phyloP scores from a whole-genome alignment of 257 asterid genomes.

The Cordia subcordata region DNA sequence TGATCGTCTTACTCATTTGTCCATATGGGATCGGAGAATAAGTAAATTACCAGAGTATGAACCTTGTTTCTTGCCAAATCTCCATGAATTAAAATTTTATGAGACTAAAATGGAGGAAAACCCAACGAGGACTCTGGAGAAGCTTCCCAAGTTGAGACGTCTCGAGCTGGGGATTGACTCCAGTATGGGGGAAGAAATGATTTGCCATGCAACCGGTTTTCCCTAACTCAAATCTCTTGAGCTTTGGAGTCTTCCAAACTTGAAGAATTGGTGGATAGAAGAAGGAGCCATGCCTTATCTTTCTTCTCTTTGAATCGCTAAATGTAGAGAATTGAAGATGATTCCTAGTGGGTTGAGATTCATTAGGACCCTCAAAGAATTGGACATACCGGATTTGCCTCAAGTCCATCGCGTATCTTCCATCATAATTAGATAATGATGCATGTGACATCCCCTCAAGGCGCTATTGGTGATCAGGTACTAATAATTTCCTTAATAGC shows the following conservation, averaged over 20 bases:
- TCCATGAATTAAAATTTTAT: background rate
- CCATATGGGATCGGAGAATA: background rate
- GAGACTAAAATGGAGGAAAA: background rate
- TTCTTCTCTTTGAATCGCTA: background rate
- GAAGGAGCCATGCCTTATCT: slow-evolving; percentile 5
- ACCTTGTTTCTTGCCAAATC: background rate
- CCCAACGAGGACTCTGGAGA: background rate
- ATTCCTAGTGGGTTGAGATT: slow-evolving; percentile 13
- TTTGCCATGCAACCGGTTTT: background rate
- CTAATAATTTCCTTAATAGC: too few species aligned
- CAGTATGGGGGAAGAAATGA: background rate
- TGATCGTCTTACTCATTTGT: background rate
- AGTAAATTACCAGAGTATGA: background rate
- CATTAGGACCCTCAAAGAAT: background rate
- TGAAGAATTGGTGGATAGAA: background rate
- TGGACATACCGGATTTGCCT: background rate
- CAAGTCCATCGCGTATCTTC: background rate
- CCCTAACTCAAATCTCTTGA: background rate
- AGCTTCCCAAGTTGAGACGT: background rate
- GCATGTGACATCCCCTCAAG: too few species aligned
- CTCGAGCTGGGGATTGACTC: background rate
- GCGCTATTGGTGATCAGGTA: too few species aligned
- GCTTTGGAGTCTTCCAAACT: background rate
- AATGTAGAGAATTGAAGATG: background rate
- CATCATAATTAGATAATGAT: too few species aligned